Evolutionary conservation across 1,139 yeast genomes (phyloP).

Genomic region (Hyphopichia buzzinii): DNA sequence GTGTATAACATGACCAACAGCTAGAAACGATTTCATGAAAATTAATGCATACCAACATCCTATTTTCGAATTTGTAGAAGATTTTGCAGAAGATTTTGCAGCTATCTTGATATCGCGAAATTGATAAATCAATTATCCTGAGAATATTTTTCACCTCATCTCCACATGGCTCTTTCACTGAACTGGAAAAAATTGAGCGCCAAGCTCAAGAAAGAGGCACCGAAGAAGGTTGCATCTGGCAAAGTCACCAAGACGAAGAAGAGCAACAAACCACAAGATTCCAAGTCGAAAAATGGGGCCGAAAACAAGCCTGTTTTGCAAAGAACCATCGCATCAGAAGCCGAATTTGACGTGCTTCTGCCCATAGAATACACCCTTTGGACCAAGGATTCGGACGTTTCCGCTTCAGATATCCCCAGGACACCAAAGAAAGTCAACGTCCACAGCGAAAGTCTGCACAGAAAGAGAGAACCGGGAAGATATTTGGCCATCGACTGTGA

Average conservation of each 20-base stretch:
- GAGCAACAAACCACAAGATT: not conserved
- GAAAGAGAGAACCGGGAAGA: conserved; percentile 55
- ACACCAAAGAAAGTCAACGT: conserved; percentile 1
- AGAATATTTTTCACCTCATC: not conserved
- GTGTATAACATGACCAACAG: conserved; percentile 41
- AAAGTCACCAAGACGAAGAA: not conserved
- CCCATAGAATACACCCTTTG: conserved; percentile 29
- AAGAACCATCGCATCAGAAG: conserved; percentile 1
- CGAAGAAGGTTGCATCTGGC: not conserved
- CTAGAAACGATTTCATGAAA: no score
- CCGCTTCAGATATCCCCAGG: conserved; percentile 12
- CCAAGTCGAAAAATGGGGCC: not conserved
- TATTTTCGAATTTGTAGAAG: no score
- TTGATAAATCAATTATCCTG: no score
- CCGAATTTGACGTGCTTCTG: conserved; percentile 6
- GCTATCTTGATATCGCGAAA: no score
- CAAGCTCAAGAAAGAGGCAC: conserved; percentile 1
- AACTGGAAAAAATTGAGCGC: conserved; percentile 5
- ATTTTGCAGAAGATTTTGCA: no score
- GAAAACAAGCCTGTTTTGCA: not conserved
- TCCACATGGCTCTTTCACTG: conserved; percentile 2
- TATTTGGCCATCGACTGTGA: conserved; percentile 89
- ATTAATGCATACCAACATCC: no score
- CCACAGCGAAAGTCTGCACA: conserved; percentile 10
- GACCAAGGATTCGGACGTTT: conserved; percentile 26